Conservation (phyloP, 2,329 filamentous ascomycete species). For the Colletotrichum eleusines region DNA sequence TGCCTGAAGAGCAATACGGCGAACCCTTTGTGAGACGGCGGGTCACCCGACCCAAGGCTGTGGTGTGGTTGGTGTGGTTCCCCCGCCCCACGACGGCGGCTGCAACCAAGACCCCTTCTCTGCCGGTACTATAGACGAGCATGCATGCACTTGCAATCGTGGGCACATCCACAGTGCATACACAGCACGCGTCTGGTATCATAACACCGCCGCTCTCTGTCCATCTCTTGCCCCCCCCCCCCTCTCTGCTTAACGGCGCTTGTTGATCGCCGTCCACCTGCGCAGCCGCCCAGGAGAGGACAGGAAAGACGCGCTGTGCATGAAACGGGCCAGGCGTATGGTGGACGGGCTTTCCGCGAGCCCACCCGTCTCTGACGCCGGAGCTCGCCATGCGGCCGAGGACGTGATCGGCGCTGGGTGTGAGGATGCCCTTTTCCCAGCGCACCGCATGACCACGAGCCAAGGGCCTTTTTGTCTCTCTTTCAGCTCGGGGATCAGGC, state of each 20-base stretch:
- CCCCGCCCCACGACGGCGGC: slow-evolving; percentile 4
- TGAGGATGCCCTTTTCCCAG: too few relatives aligned
- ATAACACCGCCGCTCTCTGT: neutral
- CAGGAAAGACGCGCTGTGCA: too few relatives aligned
- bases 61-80: too few relatives aligned
- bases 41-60: too few relatives aligned
- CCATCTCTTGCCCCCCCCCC: too few relatives aligned
- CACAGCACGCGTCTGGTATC: neutral
- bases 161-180: too few relatives aligned
- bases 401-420: neutral
- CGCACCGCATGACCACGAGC: too few relatives aligned
- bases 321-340: neutral
- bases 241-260: neutral
- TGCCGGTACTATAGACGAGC: neutral
- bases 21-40: neutral
- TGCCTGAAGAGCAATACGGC: neutral
- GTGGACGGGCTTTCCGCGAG: neutral
- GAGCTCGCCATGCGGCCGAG: neutral
- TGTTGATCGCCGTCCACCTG: neutral
- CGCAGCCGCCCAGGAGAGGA: too few relatives aligned
- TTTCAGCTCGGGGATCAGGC: too few relatives aligned
- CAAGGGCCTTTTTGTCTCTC: too few relatives aligned
- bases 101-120: slow-evolving; percentile 11
- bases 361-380: neutral
- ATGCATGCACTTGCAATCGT: neutral